phyloP scores from a whole-genome alignment of 768 basidiomycete species.

The Leccinellum albellum region DNA sequence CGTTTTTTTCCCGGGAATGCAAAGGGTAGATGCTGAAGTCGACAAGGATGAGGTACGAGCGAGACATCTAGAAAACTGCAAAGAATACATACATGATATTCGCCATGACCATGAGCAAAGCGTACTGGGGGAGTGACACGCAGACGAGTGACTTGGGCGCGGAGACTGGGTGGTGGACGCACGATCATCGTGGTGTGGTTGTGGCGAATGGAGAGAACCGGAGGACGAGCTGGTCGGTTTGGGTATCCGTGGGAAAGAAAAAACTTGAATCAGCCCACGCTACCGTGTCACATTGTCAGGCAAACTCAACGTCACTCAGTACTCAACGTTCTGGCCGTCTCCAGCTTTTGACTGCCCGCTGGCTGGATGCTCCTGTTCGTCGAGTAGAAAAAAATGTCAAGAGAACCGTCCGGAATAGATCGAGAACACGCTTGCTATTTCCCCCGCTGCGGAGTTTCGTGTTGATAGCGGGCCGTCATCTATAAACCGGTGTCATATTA shows the following conservation, averaged over 20 bases:
- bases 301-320: neutral
- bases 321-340: too few species aligned
- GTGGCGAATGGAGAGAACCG: slow-evolving; percentile 15
- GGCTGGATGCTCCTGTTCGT: neutral
- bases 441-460: slow-evolving; percentile 6
- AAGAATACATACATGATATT: slow-evolving; percentile 46
- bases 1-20: slow-evolving; percentile 50
- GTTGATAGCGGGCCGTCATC: slow-evolving; percentile 5
- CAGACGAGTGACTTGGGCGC: slow-evolving; percentile 36
- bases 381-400: neutral
- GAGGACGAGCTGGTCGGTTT: neutral
- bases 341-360: neutral
- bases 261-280: neutral
- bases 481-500: slow-evolving; percentile 9
- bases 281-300: neutral
- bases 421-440: neutral
- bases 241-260: slow-evolving; percentile 24
- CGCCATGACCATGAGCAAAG: slow-evolving; percentile 46
- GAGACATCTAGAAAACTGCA: neutral
- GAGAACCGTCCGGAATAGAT: neutral
- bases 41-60: slow-evolving; percentile 5
- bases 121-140: slow-evolving; percentile 32
- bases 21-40: slow-evolving; percentile 53
- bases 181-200: slow-evolving; percentile 42
- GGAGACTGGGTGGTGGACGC: slow-evolving; percentile 40